Base-by-base conservation (phyloP, 495 filamentous ascomycete species). In the Xylaria nigripes region DNA sequence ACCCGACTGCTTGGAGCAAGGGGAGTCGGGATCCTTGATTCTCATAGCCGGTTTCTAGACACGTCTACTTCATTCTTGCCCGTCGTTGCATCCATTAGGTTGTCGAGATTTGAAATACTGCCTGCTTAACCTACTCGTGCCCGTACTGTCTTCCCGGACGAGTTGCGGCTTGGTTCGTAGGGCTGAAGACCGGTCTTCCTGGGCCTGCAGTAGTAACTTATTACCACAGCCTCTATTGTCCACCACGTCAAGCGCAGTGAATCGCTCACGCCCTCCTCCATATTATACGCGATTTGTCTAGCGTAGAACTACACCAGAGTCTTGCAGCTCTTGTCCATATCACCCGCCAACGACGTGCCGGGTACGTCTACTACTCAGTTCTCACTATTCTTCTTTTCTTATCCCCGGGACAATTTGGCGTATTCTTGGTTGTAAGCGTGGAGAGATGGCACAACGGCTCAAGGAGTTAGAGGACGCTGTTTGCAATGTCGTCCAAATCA, bases 401-500 rank as follows among this genome's bases (percentile, higher is more conserved):
- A 18, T 40, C n/a, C 15, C 5, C 5, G 1, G 10, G 36, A 2
- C 36, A 8, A 36, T 36, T n/a, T 36, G 32, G 3, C 32, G 13
- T 36, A 2, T 36, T 12, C 16, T 4, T 40, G n/a, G 5, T 13
- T 18, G 25, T 2, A 38, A 16, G n/a, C 19, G 23, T 44, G 0
- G 9, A 15, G 51, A 1, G 9, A 54, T 54, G 51, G 1, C 15
- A 36, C 24, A 15, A 12, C 8, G 9, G 38, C 24, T 59, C 18
- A 29, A 60, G 8, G 58, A 66, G 50, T 55, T 66, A 15, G 61
- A 66, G 30, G 41, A 45, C 25, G 63, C 58, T 32, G 56, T 57
- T 24, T 58, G 58, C 22, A 57, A 61, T 47, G 59, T 66, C 44
- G 56, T 66, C 7, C 51, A 64, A 21, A 56, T 61, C 3, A 58